Percentiles rank a stretch among this genome's conserved stretches.
Evolutionary conservation across 306 rosid species (phyloP).

Genomic region (Ormosia semicastrata): DNA sequence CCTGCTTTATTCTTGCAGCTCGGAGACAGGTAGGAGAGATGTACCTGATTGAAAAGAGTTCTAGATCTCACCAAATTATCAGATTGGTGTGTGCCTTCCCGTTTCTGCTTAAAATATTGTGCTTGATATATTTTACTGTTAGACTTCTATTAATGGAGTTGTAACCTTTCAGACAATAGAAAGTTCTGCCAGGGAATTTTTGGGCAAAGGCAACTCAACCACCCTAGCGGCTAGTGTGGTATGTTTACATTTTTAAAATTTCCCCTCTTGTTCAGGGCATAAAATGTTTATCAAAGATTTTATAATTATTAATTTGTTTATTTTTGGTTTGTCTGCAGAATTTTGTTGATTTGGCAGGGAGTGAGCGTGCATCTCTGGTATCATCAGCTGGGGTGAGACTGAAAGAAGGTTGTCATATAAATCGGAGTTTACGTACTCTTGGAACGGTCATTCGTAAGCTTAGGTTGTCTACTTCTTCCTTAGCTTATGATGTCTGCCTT

Average conservation of each 20-base stretch:
- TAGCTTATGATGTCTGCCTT: conserved; percentile 17
- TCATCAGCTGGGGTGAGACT: conserved; percentile 88
- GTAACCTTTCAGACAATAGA: conserved; percentile 76
- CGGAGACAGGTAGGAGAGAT: conserved; percentile 99
- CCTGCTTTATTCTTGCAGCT: conserved; percentile 56
- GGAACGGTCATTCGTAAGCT: conserved; percentile 94
- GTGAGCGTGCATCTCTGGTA: conserved; percentile 98
- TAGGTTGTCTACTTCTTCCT: conserved; percentile 63
- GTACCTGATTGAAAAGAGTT: conserved; percentile 83
- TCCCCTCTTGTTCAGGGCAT: conserved; percentile 1
- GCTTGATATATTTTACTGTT: conserved; percentile 5
- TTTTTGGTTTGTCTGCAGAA: conserved; percentile 64
- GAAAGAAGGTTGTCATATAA: conserved; percentile 98
- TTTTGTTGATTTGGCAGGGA: conserved; percentile 96
- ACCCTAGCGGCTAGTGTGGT: conserved; percentile 95
- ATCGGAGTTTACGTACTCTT: conserved; percentile 95
- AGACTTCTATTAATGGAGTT: conserved; percentile 19
- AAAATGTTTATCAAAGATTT: not conserved
- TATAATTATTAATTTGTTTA: not conserved
- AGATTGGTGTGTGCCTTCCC: conserved; percentile 58
- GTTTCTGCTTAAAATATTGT: conserved; percentile 10
- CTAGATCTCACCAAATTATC: conserved; percentile 98
- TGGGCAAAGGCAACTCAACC: conserved; percentile 91
- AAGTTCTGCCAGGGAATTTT: conserved; percentile 96
- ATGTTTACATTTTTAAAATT: conserved; percentile 29